These are phyloP conservation scores for Telfairia occidentalis DNA, from an alignment of 331 rosid species.

Conservation along the genomic window DNA sequence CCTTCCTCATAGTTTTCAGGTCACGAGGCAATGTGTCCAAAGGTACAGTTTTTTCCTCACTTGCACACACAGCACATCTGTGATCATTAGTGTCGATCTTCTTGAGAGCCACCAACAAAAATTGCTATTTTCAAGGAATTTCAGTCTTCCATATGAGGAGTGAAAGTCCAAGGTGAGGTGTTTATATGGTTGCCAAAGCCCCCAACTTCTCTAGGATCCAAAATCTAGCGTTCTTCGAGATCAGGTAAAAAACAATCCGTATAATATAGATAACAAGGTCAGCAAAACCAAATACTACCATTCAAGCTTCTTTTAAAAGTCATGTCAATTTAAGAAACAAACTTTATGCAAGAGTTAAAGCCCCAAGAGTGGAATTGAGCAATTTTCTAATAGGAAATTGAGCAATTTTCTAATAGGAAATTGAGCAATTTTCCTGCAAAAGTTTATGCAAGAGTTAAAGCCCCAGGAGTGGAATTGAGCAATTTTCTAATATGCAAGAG, in stretches of 20 bases:
- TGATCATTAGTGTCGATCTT: neutral
- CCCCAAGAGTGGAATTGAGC: too few relatives aligned
- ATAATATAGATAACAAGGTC: neutral
- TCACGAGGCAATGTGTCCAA: neutral
- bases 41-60: neutral
- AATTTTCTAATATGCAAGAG: too few relatives aligned
- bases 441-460: too few relatives aligned
- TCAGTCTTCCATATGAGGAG: neutral
- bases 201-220: neutral
- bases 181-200: neutral
- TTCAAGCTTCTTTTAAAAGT: neutral
- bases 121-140: neutral
- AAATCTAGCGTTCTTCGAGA: neutral
- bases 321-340: neutral
- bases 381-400: neutral
- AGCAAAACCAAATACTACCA: neutral
- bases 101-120: neutral
- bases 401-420: neutral
- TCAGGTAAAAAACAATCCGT: neutral
- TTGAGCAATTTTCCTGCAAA: neutral
- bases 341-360: neutral
- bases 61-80: neutral
- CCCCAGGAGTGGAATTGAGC: too few relatives aligned
- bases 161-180: neutral
- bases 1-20: neutral